Conservation (phyloP, 2,329 filamentous ascomycete genomes). For the Fusarium keratoplasticum region DNA sequence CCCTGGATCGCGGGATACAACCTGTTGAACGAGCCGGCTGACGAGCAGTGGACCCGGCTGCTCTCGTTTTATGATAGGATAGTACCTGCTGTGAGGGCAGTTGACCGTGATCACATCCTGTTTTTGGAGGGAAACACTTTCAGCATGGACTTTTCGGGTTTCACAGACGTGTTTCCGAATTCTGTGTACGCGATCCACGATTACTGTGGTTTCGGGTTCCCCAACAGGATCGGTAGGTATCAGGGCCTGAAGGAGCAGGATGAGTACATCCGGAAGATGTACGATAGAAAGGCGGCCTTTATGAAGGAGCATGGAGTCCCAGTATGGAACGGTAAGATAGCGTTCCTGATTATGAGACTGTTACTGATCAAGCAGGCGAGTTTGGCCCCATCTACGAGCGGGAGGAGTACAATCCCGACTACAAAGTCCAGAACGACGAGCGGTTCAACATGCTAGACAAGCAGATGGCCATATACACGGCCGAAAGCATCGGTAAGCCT, state of each 20-base stretch:
- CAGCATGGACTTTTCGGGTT: constrained; percentile 45
- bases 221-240: constrained; percentile 50
- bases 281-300: constrained; percentile 56
- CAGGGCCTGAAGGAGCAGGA: constrained; percentile 54
- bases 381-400: constrained; percentile 62
- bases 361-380: constrained; percentile 48
- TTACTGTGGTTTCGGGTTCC: constrained; percentile 65
- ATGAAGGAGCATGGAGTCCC: constrained; percentile 54
- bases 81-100: constrained; percentile 51
- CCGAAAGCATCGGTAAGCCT: constrained; percentile 34
- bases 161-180: constrained; percentile 55
- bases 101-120: constrained; percentile 60
- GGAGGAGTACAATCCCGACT: constrained; percentile 48
- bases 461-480: constrained; percentile 52
- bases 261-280: constrained; percentile 44
- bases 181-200: constrained; percentile 65
- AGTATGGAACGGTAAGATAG: constrained; percentile 54
- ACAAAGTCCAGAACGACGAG: constrained; percentile 46
- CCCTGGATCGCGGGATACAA: constrained; percentile 56
- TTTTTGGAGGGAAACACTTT: constrained; percentile 63
- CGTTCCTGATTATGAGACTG: fast-evolving
- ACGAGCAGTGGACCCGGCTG: constrained; percentile 48
- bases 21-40: constrained; percentile 47
- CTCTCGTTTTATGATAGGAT: constrained; percentile 54
- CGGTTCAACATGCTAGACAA: constrained; percentile 55